phyloP scores from a whole-genome alignment of 75 land plant species.

The Pinus taeda region DNA sequence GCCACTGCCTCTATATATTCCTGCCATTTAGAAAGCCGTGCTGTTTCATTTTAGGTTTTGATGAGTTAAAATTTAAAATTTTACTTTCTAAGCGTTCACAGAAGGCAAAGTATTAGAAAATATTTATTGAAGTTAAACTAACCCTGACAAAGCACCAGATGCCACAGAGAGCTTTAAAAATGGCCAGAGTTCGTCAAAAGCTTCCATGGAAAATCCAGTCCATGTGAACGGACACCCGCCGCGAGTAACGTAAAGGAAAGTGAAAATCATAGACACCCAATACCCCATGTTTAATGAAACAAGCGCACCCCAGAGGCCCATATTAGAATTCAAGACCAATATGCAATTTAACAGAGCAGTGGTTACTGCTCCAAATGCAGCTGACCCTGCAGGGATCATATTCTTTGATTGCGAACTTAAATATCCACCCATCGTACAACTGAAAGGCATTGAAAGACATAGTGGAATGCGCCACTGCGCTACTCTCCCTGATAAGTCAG shows the following conservation, averaged over 20 bases:
- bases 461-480: constrained; percentile 31
- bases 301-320: constrained; percentile 32
- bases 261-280: constrained; percentile 2
- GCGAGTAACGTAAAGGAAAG: constrained; percentile 6
- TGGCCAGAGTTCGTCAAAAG: constrained; percentile 18
- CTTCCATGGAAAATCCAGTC: constrained; percentile 30
- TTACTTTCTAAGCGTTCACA: no score
- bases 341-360: constrained; percentile 37
- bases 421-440: constrained; percentile 24
- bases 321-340: constrained; percentile 11
- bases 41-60: no score
- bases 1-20: no score
- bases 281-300: constrained; percentile 8
- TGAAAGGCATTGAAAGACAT: constrained; percentile 18
- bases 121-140: not conserved
- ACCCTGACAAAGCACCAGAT: constrained; percentile 36
- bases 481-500: constrained; percentile 16
- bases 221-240: constrained; percentile 23
- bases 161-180: constrained; percentile 44
- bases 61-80: no score
- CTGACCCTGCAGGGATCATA: constrained; percentile 19
- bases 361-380: constrained; percentile 7
- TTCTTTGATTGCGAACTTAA: constrained; percentile 26
- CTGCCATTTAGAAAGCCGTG: no score
- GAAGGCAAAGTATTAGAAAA: no score